Percentiles rank a stretch among this genome's conserved stretches.
Conservation (phyloP, 2,329 filamentous ascomycete genomes). For the Fusarium duplospermum region DNA sequence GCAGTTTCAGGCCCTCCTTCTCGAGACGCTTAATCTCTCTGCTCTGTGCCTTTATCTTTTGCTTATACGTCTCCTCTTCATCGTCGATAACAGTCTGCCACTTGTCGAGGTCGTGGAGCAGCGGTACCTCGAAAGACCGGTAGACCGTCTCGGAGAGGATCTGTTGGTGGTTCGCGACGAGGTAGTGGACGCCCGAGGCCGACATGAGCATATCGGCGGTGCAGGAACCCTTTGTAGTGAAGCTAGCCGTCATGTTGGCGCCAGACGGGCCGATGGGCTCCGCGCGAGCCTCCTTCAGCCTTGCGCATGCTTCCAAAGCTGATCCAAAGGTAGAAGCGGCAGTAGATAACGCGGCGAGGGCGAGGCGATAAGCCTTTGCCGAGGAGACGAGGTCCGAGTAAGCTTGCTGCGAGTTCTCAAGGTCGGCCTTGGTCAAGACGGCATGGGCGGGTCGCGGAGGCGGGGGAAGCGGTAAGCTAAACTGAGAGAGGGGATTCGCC, state of each 20-base stretch:
- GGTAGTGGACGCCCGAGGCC: constrained; percentile 73
- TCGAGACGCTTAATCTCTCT: constrained; percentile 73
- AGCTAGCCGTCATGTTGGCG: constrained; percentile 58
- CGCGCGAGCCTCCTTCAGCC: constrained; percentile 73
- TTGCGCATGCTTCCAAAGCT: constrained; percentile 75
- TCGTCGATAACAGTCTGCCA: constrained; percentile 74
- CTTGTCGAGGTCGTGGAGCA: constrained; percentile 75
- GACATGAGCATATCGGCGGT: constrained; percentile 73
- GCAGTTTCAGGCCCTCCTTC: constrained; percentile 72
- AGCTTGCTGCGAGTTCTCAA: constrained; percentile 70
- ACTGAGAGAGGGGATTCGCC: constrained; percentile 68
- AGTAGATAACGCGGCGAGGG: constrained; percentile 69
- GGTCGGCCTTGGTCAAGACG: constrained; percentile 72
- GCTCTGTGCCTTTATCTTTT: constrained; percentile 64
- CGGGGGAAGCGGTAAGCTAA: constrained; percentile 70
- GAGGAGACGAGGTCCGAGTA: constrained; percentile 71
- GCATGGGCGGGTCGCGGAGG: constrained; percentile 68
- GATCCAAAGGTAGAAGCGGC: constrained; percentile 73
- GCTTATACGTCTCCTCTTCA: constrained; percentile 70
- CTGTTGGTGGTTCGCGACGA: constrained; percentile 77
- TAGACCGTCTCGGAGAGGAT: constrained; percentile 77
- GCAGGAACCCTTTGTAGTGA: constrained; percentile 63
- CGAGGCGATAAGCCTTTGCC: constrained; percentile 72
- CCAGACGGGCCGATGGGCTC: constrained; percentile 61
- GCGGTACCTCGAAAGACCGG: constrained; percentile 74